Conservation (phyloP, 441 rosid species). For the Syzygium malaccense region DNA sequence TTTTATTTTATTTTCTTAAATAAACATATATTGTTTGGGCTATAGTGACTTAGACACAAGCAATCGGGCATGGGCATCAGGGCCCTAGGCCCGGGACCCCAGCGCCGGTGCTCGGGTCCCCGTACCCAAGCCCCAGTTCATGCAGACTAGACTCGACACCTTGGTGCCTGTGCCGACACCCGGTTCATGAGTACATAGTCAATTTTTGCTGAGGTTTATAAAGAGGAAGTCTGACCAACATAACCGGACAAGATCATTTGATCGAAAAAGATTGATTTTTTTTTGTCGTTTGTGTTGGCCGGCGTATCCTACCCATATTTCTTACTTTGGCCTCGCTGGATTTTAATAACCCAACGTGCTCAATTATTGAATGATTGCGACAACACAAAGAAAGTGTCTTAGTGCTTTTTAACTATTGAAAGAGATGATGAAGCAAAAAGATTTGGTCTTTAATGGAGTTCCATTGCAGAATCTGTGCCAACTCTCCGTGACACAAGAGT, state of each 20-base stretch:
- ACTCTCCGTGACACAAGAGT: background rate
- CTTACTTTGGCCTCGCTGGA: background rate
- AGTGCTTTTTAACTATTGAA: background rate
- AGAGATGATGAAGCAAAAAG: background rate
- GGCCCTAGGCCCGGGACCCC: background rate
- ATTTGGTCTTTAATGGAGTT: background rate
- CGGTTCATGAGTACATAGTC: background rate
- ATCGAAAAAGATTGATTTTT: background rate
- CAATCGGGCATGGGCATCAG: background rate
- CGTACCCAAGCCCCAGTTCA: accelerated
- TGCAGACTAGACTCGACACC: accelerated
- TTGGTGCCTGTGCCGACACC: background rate
- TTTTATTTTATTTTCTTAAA: background rate
- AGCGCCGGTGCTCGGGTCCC: accelerated
- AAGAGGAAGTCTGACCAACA: background rate
- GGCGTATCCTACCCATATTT: background rate
- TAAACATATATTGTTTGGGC: background rate
- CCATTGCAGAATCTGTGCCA: background rate
- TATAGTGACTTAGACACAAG: background rate
- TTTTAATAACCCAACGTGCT: background rate
- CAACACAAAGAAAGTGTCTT: background rate
- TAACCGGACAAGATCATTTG: background rate
- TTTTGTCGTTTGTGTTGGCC: background rate
- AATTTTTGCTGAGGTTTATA: background rate
- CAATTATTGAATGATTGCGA: background rate